Evolutionary conservation across 768 basidiomycete species (phyloP).

Genomic region (Lentinula boryana): DNA sequence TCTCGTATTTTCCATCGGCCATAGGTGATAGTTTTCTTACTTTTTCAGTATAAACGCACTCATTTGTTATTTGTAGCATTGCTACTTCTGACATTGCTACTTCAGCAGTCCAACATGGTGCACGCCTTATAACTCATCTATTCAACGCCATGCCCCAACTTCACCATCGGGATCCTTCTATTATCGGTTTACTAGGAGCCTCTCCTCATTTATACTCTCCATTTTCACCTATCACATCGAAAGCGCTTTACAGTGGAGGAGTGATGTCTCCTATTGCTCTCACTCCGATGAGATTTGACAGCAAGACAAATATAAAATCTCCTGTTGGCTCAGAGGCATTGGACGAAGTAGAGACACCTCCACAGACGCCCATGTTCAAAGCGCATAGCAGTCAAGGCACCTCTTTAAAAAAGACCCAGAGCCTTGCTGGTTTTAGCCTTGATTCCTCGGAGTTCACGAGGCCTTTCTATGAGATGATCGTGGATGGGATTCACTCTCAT

Average conservation of each 20-base stretch:
- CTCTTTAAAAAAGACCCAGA: conserved; percentile 16
- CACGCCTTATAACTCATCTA: conserved; percentile 84
- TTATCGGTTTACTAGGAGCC: conserved; percentile 82
- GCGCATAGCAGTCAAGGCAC: conserved; percentile 13
- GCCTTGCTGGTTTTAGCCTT: conserved; percentile 30
- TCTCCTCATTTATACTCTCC: conserved; percentile 53
- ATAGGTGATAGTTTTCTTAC: conserved; percentile 49
- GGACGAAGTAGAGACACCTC: conserved; percentile 52
- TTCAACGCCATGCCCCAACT: conserved; percentile 93
- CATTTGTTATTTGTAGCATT: conserved; percentile 35
- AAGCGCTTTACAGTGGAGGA: conserved; percentile 13
- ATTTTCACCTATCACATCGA: conserved; percentile 22
- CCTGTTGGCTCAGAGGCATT: conserved; percentile 50
- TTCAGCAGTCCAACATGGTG: conserved; percentile 63
- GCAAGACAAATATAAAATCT: background rate
- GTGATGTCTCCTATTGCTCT: conserved; percentile 10
- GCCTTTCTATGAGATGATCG: conserved; percentile 86
- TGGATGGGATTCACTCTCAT: conserved; percentile 88
- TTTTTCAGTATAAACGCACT: background rate
- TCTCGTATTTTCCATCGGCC: conserved; percentile 81
- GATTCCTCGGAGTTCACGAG: conserved; percentile 48
- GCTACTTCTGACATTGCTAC: conserved; percentile 73
- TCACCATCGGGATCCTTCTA: conserved; percentile 87
- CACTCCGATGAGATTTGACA: background rate
- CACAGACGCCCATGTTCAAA: conserved; percentile 36